A percentile compares a stretch with the other conserved stretches of the same genome.
phyloP scores from a whole-genome alignment of 176 grass and related monocot species.

The Guadua angustifolia region DNA sequence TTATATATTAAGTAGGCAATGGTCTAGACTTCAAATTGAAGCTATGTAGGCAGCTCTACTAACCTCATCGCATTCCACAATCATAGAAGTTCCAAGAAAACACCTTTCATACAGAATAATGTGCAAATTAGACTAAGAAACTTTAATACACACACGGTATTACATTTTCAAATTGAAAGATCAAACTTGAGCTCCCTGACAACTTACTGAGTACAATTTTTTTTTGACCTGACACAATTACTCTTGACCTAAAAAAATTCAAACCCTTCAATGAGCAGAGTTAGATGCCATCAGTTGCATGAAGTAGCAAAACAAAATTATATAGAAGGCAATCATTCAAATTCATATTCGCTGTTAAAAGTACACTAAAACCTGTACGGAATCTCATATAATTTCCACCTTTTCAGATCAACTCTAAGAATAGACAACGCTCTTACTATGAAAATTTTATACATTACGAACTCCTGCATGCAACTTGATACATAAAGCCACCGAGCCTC shows the following conservation, averaged over 20 bases:
- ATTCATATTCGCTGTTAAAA: no score
- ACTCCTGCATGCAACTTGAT: no score
- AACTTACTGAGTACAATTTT: background rate
- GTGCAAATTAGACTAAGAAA: constrained; percentile 1
- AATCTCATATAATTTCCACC: no score
- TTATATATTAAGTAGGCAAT: constrained; percentile 15
- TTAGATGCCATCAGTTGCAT: no score
- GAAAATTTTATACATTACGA: no score
- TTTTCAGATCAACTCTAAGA: no score
- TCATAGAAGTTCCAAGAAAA: constrained; percentile 2
- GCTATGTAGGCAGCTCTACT: background rate
- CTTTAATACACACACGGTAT: background rate
- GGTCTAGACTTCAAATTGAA: constrained; percentile 21
- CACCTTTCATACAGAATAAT: constrained; percentile 22
- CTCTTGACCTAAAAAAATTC: constrained; percentile 30
- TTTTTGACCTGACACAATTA: constrained; percentile 22
- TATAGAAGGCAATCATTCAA: no score
- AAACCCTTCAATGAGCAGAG: no score
- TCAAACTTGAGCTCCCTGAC: background rate
- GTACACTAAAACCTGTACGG: no score
- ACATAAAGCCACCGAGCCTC: no score
- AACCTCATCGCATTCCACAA: background rate
- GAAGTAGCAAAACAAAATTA: no score
- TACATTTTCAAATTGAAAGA: constrained; percentile 25
- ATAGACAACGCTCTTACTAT: no score